These are phyloP conservation scores for Apiotrichum sp. DNA, from an alignment of 1,284 basidiomycete species.

Conservation along the genomic window DNA sequence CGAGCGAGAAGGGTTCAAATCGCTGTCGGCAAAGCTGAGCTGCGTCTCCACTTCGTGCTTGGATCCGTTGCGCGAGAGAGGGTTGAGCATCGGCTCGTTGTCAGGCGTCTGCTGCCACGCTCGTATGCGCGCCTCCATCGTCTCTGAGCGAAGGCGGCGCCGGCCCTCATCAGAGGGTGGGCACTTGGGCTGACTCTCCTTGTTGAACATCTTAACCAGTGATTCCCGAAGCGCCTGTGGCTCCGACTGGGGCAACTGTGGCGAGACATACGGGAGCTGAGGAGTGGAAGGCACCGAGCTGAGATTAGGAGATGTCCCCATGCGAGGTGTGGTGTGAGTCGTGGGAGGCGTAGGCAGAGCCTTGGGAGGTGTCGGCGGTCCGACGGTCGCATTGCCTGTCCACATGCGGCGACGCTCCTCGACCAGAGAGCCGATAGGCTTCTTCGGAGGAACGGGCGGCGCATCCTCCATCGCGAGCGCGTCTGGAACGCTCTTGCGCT, in stretches of 20 bases:
- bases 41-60: conserved; percentile 14
- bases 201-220: conserved; percentile 32
- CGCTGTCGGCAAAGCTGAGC: conserved; percentile 37
- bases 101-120: conserved; percentile 30
- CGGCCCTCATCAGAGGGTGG: not conserved
- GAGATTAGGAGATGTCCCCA: too few species aligned
- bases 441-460: conserved; percentile 8
- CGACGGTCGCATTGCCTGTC: not conserved
- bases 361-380: not conserved
- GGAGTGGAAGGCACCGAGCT: not conserved
- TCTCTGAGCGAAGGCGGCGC: not conserved
- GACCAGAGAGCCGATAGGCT: not conserved
- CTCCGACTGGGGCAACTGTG: not conserved
- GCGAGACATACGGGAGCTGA: not conserved
- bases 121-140: conserved; percentile 23
- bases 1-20: conserved; percentile 43
- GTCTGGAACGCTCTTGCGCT: not conserved
- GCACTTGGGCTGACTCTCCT: not conserved
- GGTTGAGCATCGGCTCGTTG: not conserved
- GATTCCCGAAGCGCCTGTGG: conserved; percentile 22
- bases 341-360: too few species aligned
- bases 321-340: not conserved
- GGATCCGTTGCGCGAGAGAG: not conserved
- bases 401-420: not conserved
- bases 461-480: not conserved